A percentile compares a stretch with the other conserved stretches of the same genome.
phyloP scores from a whole-genome alignment of 2,329 filamentous ascomycete genomes.

The Aspergillus ochraceoroseus region DNA sequence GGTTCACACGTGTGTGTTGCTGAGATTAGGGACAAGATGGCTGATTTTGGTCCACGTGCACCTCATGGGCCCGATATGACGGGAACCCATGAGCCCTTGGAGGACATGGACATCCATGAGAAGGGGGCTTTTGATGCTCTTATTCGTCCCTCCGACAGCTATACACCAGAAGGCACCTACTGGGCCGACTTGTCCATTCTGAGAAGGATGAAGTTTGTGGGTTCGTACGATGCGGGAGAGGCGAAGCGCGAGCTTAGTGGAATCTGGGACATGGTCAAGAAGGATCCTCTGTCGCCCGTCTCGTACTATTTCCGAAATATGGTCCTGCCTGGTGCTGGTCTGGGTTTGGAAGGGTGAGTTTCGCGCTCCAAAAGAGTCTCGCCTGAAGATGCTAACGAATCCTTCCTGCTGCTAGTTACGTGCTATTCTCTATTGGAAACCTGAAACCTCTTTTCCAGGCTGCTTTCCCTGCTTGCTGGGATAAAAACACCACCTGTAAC shows the following conservation, averaged over 20 bases:
- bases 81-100: slow-evolving; percentile 42
- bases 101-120: slow-evolving; percentile 55
- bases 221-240: slow-evolving; percentile 66
- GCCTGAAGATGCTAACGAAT: slow-evolving; percentile 4
- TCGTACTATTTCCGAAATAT: slow-evolving; percentile 84
- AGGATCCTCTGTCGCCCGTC: slow-evolving; percentile 78
- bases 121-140: slow-evolving; percentile 67
- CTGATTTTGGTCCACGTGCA: slow-evolving; percentile 40
- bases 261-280: slow-evolving; percentile 76
- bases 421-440: slow-evolving; percentile 95
- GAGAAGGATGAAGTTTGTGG: slow-evolving; percentile 70
- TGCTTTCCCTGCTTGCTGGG: slow-evolving; percentile 77
- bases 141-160: slow-evolving; percentile 83
- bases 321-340: slow-evolving; percentile 84
- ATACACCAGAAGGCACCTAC: slow-evolving; percentile 75
- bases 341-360: slow-evolving; percentile 73
- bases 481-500: slow-evolving; percentile 60
- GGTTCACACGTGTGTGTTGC: slow-evolving; percentile 2
- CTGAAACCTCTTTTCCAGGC: slow-evolving; percentile 73
- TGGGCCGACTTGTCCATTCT: slow-evolving; percentile 79
- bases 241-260: slow-evolving; percentile 59
- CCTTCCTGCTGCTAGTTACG: slow-evolving; percentile 56
- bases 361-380: background rate
- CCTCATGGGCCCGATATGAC: slow-evolving; percentile 48
- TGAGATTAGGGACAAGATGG: slow-evolving; percentile 24